Conservation (phyloP, 2,329 filamentous ascomycete genomes). For the Aspergillus novofumigatus region DNA sequence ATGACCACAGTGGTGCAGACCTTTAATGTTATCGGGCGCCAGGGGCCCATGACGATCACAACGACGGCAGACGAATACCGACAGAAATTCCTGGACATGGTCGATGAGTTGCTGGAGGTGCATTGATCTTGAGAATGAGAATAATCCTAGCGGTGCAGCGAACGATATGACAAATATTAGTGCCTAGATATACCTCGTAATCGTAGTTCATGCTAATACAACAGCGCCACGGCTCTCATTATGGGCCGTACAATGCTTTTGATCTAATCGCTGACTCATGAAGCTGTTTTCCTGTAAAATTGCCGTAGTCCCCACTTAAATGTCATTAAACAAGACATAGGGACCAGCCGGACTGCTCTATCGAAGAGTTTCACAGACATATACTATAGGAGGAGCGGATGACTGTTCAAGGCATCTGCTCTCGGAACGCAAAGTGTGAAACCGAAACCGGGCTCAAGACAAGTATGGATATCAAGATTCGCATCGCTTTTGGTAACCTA, state of each 20-base stretch:
- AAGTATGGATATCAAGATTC: background rate
- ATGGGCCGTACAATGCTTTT: background rate
- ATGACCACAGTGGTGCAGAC: constrained; percentile 63
- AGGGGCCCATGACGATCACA: constrained; percentile 72
- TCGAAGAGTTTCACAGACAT: background rate
- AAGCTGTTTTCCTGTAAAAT: background rate
- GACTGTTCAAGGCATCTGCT: background rate
- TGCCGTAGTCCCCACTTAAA: background rate
- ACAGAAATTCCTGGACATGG: constrained; percentile 52
- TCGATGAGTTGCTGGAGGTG: constrained; percentile 43
- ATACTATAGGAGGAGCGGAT: background rate
- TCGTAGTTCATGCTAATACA: background rate
- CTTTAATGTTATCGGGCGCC: constrained; percentile 59
- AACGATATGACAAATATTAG: background rate
- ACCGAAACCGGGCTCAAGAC: background rate
- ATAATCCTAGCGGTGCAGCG: background rate
- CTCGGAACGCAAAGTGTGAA: background rate
- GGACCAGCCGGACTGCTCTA: background rate
- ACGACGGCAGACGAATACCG: constrained; percentile 66
- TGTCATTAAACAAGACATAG: background rate
- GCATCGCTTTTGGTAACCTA: constrained; percentile 40
- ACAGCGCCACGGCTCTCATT: background rate
- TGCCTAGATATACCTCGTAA: background rate
- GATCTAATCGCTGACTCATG: constrained; percentile 2
- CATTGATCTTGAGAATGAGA: constrained; percentile 6